Base-by-base conservation (phyloP, 1,139 yeast genomes). In the Diutina catenulata region DNA sequence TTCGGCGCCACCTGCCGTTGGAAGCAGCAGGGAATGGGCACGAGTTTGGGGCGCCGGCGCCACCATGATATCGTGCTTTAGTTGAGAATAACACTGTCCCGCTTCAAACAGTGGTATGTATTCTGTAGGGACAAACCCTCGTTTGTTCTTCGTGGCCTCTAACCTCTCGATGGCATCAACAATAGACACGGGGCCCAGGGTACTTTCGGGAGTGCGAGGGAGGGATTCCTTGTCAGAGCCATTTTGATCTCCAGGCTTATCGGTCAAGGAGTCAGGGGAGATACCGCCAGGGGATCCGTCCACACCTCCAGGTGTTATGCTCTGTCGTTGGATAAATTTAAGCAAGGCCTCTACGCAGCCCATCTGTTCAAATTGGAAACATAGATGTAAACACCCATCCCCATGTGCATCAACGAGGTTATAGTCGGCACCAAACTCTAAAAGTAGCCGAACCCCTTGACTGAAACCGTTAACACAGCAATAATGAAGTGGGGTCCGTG, bases 351-450 rank as follows among this genome's bases (percentile, higher is more conserved):
- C 70, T 39, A 83, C 59, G 42, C 93, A 80, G 37, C 74, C 74
- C 20, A 73, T 51, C 44, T 76, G 74, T 4, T 94, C 95, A 50
- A 71, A 77, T 43, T 84, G 84, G 48, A 87, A 76, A 7, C 94
- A 86, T 16, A 81, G 57, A 54, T 88, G 97, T 23, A 88, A 57
- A 5, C 93, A 77, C 10, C 91, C 77, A 51, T 84, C 80, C 2
- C 91, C 93, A 26, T 70, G 62, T 21, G 59, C 62, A 50, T 83
- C 94, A 19, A 65, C 63, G 3, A 68, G 48, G 40, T 72, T 65
- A 47, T 80, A 69, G 48, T 81, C 76, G 3, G 95, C 95, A 3
- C 94, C 95, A 47, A 83, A 77, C 39, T 83, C 88, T 13, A 88
- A 60, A 24, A 88, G 57, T 37, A 87, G 58, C 43, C 74, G 75